These are phyloP conservation scores for Lipomyces mesembrius DNA, from an alignment of 805 yeast species.

Conservation along the genomic window DNA sequence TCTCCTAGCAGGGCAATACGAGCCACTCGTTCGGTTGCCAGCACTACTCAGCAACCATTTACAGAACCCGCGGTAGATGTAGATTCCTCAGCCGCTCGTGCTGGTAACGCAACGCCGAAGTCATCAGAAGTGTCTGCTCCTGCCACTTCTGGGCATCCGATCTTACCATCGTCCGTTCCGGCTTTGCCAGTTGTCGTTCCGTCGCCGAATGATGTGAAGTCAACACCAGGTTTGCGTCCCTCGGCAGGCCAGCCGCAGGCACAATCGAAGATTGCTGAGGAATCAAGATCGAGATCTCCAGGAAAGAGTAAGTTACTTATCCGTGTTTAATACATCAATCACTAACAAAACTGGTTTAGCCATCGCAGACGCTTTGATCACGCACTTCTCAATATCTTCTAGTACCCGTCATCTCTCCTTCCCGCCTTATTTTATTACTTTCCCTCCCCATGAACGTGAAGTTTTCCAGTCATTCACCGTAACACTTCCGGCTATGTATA, in stretches of 20 bases:
- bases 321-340: not conserved
- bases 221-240: constrained; percentile 4
- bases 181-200: constrained; percentile 30
- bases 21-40: not conserved
- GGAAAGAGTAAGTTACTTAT: constrained; percentile 25
- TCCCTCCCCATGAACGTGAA: constrained; percentile 34
- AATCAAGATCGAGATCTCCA: constrained; percentile 27
- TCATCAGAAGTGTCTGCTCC: not conserved
- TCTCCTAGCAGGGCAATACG: constrained; percentile 9
- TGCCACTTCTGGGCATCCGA: constrained; percentile 9
- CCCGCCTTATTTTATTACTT: constrained; percentile 28
- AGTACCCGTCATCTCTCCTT: constrained; percentile 16
- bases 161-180: constrained; percentile 25
- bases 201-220: constrained; percentile 7
- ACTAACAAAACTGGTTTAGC: constrained; percentile 9
- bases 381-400: constrained; percentile 29
- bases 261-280: constrained; percentile 26
- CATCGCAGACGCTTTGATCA: constrained; percentile 33
- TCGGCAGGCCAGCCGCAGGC: not conserved
- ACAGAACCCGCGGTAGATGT: not conserved
- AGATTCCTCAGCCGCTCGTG: not conserved
- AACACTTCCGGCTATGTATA: constrained; percentile 32
- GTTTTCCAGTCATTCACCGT: constrained; percentile 34
- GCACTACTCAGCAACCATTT: not conserved
- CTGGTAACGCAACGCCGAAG: not conserved